Percentiles rank a stretch among this genome's conserved stretches.
Conservation (phyloP, 1,284 basidiomycete genomes). For the Lentinula novae-zelandiae region DNA sequence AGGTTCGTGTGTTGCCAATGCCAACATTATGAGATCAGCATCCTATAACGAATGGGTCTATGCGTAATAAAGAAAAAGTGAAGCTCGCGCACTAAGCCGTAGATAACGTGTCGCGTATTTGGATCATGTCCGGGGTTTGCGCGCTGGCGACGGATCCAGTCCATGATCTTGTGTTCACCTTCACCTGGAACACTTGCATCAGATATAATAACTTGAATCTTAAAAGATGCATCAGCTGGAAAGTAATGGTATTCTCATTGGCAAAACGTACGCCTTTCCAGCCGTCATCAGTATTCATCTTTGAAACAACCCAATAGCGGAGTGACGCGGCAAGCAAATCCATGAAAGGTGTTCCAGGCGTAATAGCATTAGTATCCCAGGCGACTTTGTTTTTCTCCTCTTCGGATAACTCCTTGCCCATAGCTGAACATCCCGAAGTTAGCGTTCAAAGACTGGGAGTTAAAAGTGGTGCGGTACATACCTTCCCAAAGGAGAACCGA, state of each 20-base stretch:
- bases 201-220: constrained; percentile 96
- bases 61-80: constrained; percentile 7
- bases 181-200: constrained; percentile 97
- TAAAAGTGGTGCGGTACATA: constrained; percentile 25
- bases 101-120: constrained; percentile 96
- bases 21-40: constrained; percentile 99
- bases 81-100: constrained; percentile 73
- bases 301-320: constrained; percentile 95
- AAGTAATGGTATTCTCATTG: constrained; percentile 14
- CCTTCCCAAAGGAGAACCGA: constrained; percentile 85
- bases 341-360: constrained; percentile 99
- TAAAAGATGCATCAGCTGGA: constrained; percentile 4
- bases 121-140: constrained; percentile 87
- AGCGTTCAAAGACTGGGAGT: neutral
- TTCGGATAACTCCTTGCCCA: constrained; percentile 88
- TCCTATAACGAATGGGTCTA: constrained; percentile 52
- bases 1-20: constrained; percentile 97
- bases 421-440: constrained; percentile 44
- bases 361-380: constrained; percentile 99
- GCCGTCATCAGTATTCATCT: constrained; percentile 92
- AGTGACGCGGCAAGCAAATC: constrained; percentile 84
- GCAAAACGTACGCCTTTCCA: constrained; percentile 78
- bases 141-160: constrained; percentile 92
- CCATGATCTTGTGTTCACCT: constrained; percentile 99
- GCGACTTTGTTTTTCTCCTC: constrained; percentile 82